Conservation (phyloP, 371 early-diverging fungal species). For the Capillidium heterosporum region DNA sequence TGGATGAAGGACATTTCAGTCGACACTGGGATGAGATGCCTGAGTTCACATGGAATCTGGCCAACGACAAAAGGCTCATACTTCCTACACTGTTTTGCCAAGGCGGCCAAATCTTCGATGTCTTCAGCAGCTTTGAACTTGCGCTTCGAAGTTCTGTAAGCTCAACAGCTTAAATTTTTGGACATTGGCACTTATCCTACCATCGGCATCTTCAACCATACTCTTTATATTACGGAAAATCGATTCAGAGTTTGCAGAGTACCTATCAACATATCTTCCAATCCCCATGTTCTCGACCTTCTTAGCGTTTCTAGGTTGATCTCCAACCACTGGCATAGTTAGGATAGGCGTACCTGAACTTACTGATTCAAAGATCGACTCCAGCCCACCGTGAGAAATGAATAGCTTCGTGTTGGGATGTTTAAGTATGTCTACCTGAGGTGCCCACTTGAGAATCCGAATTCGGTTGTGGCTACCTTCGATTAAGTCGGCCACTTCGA, state of each 20-base stretch:
- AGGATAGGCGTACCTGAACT: conserved; percentile 3
- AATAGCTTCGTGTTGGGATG: conserved; percentile 1
- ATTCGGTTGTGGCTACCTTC: neutral
- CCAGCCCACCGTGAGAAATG: conserved; percentile 6
- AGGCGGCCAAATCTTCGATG: neutral
- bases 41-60: neutral
- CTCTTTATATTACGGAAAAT: neutral
- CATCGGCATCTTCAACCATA: neutral
- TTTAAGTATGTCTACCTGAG: conserved; percentile 3
- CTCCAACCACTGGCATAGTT: neutral
- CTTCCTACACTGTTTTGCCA: neutral
- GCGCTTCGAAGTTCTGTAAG: neutral
- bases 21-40: neutral
- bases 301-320: conserved; percentile 5
- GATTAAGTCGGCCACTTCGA: neutral
- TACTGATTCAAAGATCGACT: conserved; percentile 2
- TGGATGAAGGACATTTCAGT: neutral
- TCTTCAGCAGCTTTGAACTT: neutral
- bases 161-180: neutral
- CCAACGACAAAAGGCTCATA: neutral
- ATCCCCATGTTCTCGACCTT: neutral
- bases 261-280: neutral
- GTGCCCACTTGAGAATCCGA: conserved; percentile 1
- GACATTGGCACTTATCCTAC: neutral
- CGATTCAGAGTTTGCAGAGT: no score